Percentiles rank a stretch among this genome's conserved stretches.
Evolutionary conservation across 306 rosid species (phyloP).

Genomic region (Prunus mume): DNA sequence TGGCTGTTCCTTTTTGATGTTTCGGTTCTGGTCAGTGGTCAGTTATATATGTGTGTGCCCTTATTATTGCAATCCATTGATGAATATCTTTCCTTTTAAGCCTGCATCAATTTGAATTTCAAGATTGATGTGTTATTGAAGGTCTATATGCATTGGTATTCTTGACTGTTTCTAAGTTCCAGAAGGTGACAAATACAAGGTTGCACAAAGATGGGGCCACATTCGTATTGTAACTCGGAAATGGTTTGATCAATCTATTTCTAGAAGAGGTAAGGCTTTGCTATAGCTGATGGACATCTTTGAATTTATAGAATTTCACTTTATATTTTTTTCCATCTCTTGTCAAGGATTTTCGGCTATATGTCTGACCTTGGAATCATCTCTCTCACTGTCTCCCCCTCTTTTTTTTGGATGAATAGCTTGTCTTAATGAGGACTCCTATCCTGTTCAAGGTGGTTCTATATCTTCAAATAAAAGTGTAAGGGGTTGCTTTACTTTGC

Average conservation of each 20-base stretch:
- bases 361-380: constrained; percentile 25
- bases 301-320: constrained; percentile 4
- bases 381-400: background rate
- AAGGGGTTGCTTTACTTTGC: constrained; percentile 42
- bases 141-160: constrained; percentile 33
- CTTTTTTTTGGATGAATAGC: constrained; percentile 42
- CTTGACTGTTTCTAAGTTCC: constrained; percentile 84
- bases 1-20: background rate
- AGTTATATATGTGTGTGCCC: background rate
- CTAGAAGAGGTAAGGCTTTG: constrained; percentile 61
- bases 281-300: constrained; percentile 22
- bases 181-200: constrained; percentile 94
- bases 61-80: constrained; percentile 2
- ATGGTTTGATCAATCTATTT: constrained; percentile 88
- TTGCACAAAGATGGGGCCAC: constrained; percentile 82
- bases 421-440: constrained; percentile 82
- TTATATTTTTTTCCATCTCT: background rate
- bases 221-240: constrained; percentile 69
- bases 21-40: background rate
- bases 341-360: constrained; percentile 19
- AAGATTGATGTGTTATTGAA: background rate
- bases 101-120: background rate
- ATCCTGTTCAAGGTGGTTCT: constrained; percentile 63
- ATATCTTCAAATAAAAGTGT: constrained; percentile 53
- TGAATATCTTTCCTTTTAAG: background rate